Conservation (phyloP, 208 protist species). For the Acanthamoeba divionensis region DNA sequence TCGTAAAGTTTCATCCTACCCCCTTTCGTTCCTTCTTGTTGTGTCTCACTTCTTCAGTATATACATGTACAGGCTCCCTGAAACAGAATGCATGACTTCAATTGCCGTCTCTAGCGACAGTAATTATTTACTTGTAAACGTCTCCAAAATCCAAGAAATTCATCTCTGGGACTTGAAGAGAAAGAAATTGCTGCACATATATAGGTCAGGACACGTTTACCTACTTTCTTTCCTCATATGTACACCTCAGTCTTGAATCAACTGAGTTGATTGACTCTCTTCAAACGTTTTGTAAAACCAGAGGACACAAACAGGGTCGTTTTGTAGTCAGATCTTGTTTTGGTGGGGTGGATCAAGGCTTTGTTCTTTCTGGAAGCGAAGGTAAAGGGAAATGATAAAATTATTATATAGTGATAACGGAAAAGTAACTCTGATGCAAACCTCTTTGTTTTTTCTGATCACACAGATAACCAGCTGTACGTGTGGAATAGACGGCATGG, state of each 20-base stretch:
- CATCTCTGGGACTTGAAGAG: conserved; percentile 74
- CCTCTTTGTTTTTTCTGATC: not conserved
- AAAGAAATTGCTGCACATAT: conserved; percentile 61
- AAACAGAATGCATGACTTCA: conserved; percentile 61
- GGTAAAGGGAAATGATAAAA: conserved; percentile 4
- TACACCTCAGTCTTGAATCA: too few species aligned
- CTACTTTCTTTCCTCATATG: not conserved
- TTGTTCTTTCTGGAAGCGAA: conserved; percentile 74
- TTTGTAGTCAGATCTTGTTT: conserved; percentile 79
- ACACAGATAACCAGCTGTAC: conserved; percentile 73
- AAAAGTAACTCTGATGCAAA: too few species aligned
- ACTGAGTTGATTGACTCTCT: too few species aligned
- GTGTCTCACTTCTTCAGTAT: not conserved
- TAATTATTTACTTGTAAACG: conserved; percentile 30
- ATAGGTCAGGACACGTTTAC: conserved; percentile 7
- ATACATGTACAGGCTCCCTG: not conserved
- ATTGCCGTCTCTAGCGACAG: conserved; percentile 60
- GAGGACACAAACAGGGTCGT: conserved; percentile 71
- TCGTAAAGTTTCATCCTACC: not conserved
- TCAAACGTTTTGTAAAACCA: too few species aligned
- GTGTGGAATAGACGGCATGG: conserved; percentile 75
- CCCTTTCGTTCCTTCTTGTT: not conserved
- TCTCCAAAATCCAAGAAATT: conserved; percentile 65
- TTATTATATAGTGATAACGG: not conserved
- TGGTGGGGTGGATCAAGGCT: conserved; percentile 72